Base-by-base conservation (phyloP, 805 yeast genomes). In the Yarrowia sp. region DNA sequence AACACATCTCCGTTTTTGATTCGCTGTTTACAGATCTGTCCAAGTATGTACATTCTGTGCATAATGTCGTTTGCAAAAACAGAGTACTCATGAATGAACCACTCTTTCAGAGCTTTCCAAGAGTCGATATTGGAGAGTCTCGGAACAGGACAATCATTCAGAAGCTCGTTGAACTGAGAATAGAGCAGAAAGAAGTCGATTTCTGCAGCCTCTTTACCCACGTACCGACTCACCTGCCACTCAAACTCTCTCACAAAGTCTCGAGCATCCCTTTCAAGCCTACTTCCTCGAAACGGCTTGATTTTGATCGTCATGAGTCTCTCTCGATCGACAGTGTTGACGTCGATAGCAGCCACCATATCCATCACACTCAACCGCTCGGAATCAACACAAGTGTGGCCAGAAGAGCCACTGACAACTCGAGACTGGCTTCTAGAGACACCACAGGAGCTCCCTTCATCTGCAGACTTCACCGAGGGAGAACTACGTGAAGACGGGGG, bases 221-320 rank as follows among this genome's bases (percentile, higher is more conserved):
- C 52, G 3, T 38, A 15, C n/a, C 52, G 50, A 3, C 45, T n/a
- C 3, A 58, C 65, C 8, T 43, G 14, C 5, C n/a, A 16, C 5
- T 8, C 46, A 42, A 58, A 43, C 43, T 43, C 12, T n/a, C 42
- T 15, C 12, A 58, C 42, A 43, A 58, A 58, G 52, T 58, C 65
- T 1, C 65, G 65, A 0, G 65, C 65, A 11, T 58, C 65, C 11
- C 42, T 1, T 2, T 10, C 41, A 3, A 35, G 42, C 16, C 8
- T 32, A 16, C 65, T 58, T 10, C 65, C 65, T 0, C 52, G 16
- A 8, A 58, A 58, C 5, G 15, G 5, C 32, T 22, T 26, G 35
- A 58, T 32, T 8, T 43, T 43, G 10, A 58, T 2, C 42, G 43
- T 58, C 12, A 11, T 4, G 16, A 58, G 32, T 16, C 32, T 15